Evolutionary conservation across 2,329 filamentous ascomycete species (phyloP), one percentile per base, ranked within the genome.

Genomic region (Sporothrix pseudoabietina): DNA sequence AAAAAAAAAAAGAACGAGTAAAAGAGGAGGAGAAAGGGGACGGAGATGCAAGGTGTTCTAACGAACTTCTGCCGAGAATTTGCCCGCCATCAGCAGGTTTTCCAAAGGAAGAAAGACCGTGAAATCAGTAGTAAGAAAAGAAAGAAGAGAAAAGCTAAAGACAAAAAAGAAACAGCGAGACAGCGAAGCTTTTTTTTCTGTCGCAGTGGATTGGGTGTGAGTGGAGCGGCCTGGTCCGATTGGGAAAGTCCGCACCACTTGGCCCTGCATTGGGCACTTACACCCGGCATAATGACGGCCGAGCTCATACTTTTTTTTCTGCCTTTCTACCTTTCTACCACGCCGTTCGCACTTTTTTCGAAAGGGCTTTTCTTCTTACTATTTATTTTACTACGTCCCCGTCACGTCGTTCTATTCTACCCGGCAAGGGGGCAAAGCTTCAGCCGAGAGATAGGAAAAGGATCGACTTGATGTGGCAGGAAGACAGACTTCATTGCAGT

Each of bases 161-260:
- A 12, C 30, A 12, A 12, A 55, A 59, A 14, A 39, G 5, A 32
- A n/a, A 19, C 32, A 39, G 57, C 32, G 19, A 63, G 22, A 41
- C 12, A 22, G 59, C 22, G 3, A 32, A 19, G 19, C 47, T 35
- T 59, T 55, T 52, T 52, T 52, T 52, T 19, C 54, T 8, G 63
- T 39, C 14, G 30, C 16, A 19, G 7, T 10, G 65, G 44, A 49
- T 12, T 2, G n/a, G 4, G 59, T 22, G 35, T 63, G 35, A 35
- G 30, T 41, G 52, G 32, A n/a, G n/a, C 69, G 69, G 52, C 7
- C 1, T 30, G 3, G 3, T 35, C 54, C 47, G 30, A 71, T 47
- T 30, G 52, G 71, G 71, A 41, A 72, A 57, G 59, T 72, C 71
- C 71, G 71, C 61, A 14, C 8, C 9, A n/a, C 30, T 39, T 35